Conservation (phyloP, 768 basidiomycete genomes). For the Clitopilus hobsonii region DNA sequence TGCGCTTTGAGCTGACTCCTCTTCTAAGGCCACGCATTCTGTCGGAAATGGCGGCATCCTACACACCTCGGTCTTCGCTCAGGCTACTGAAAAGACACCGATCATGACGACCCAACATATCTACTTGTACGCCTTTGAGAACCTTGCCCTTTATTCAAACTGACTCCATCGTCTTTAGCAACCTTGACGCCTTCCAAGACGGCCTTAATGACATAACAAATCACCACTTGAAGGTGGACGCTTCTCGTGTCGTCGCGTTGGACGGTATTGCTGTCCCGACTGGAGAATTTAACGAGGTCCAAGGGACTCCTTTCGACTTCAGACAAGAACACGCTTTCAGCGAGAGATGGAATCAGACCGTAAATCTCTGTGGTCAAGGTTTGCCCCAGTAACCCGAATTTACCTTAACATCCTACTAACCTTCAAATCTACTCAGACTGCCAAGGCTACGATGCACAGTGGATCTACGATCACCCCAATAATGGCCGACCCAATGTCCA, state of each 20-base stretch:
- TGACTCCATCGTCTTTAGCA: constrained; percentile 20
- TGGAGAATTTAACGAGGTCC: constrained; percentile 11
- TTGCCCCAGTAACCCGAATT: not conserved
- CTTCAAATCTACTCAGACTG: constrained; percentile 6
- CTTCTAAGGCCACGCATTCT: constrained; percentile 36
- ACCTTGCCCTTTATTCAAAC: not conserved
- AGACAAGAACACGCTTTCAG: constrained; percentile 21
- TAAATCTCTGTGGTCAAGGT: constrained; percentile 3
- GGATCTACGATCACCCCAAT: constrained; percentile 27
- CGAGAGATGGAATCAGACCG: constrained; percentile 23
- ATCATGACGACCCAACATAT: constrained; percentile 51
- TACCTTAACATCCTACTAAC: not conserved
- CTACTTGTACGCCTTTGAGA: constrained; percentile 31
- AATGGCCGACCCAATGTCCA: constrained; percentile 20
- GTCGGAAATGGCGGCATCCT: constrained; percentile 37
- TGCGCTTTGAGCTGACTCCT: not conserved
- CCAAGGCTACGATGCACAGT: not conserved
- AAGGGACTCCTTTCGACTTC: constrained; percentile 35
- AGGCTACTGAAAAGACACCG: constrained; percentile 42
- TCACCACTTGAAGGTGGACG: constrained; percentile 19
- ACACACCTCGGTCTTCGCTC: constrained; percentile 34
- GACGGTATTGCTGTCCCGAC: constrained; percentile 30
- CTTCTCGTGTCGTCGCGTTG: constrained; percentile 22
- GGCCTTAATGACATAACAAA: constrained; percentile 23
- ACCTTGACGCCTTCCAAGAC: constrained; percentile 44